Conservation (phyloP, 192 early-diverging fungal genomes). For the Pecoramyces ruminantium region DNA sequence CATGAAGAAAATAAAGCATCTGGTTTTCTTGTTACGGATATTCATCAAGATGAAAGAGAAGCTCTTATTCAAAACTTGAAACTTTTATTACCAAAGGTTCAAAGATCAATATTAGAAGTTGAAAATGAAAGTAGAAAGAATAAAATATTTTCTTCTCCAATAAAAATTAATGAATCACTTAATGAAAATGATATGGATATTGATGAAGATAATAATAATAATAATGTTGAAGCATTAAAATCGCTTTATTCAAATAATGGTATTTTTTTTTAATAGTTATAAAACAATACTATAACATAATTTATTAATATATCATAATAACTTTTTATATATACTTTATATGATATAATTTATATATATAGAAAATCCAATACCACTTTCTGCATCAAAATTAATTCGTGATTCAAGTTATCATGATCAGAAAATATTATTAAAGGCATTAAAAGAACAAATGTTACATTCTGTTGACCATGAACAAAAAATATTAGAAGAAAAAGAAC, state of each 20-base stretch:
- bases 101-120: neutral
- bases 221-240: too few species aligned
- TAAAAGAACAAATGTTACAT: neutral
- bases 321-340: too few species aligned
- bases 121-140: neutral
- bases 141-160: too few species aligned
- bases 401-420: neutral
- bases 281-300: too few species aligned
- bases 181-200: neutral
- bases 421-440: neutral
- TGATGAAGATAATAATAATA: too few species aligned
- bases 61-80: neutral
- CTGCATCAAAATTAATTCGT: neutral
- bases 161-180: neutral
- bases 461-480: neutral
- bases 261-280: too few species aligned
- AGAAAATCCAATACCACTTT: neutral
- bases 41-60: neutral
- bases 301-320: too few species aligned
- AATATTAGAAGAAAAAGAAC: neutral
- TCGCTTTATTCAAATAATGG: too few species aligned
- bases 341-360: neutral
- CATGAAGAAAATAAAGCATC: neutral
- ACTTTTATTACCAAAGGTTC: neutral
- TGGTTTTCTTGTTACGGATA: neutral